Evolutionary conservation across 148 eudicot species (phyloP).

Genomic region (Tetragonia tetragonoides): DNA sequence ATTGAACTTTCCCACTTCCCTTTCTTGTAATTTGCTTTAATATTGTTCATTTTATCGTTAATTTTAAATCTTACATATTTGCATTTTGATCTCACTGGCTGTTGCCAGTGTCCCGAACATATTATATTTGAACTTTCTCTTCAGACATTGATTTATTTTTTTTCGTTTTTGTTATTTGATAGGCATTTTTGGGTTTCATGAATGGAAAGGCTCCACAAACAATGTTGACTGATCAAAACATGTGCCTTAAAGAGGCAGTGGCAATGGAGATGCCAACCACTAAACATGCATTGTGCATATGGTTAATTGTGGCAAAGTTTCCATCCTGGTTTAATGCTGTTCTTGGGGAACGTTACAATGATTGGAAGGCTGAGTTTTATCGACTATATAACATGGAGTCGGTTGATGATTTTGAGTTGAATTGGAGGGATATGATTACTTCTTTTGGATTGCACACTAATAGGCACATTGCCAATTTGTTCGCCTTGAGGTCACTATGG

Average conservation of each 20-base stretch:
- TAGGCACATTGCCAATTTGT: conserved; percentile 77
- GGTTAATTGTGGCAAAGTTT: conserved; percentile 86
- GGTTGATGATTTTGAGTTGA: conserved; percentile 80
- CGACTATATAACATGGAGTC: conserved; percentile 76
- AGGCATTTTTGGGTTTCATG: conserved; percentile 78
- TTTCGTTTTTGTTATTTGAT: conserved; percentile 17
- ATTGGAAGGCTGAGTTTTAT: conserved; percentile 89
- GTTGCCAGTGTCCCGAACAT: neutral
- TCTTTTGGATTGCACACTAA: conserved; percentile 68
- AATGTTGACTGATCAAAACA: conserved; percentile 83
- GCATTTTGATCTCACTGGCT: neutral
- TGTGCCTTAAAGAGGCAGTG: conserved; percentile 90
- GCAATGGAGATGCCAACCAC: conserved; percentile 79
- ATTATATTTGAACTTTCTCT: neutral
- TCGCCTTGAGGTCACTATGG: conserved; percentile 65
- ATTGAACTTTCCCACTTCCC: no score
- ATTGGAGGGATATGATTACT: conserved; percentile 86
- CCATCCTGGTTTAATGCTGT: conserved; percentile 97
- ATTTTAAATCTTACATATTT: no score
- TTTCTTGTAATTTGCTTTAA: no score
- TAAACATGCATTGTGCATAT: conserved; percentile 92
- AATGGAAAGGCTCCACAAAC: conserved; percentile 86
- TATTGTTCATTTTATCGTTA: no score
- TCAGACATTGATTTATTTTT: neutral
- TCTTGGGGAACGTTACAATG: conserved; percentile 84